Percentiles rank a stretch among this genome's conserved stretches.
phyloP scores from a whole-genome alignment of 2,329 filamentous ascomycete species.

The Dactylellina drechsleri region DNA sequence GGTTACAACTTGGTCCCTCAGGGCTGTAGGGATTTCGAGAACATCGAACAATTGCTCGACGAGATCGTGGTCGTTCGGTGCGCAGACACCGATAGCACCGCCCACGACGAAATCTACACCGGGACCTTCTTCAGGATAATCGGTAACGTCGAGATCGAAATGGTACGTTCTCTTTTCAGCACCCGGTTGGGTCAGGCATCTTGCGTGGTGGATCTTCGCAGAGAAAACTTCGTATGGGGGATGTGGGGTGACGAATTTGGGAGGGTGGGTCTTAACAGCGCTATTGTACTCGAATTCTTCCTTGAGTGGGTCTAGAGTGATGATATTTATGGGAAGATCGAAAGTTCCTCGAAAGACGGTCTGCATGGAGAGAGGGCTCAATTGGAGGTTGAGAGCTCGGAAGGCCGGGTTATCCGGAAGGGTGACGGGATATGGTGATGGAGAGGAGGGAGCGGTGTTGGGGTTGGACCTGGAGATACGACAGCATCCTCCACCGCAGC shows the following conservation, averaged over 20 bases:
- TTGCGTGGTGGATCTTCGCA: slow-evolving; percentile 83
- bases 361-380: slow-evolving; percentile 76
- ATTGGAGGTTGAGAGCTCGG: slow-evolving; percentile 77
- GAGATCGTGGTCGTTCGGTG: slow-evolving; percentile 79
- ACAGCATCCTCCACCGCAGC: slow-evolving; percentile 58
- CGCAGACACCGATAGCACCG: slow-evolving; percentile 91
- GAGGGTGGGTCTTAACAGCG: slow-evolving; percentile 73
- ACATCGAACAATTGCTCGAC: slow-evolving; percentile 87
- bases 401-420: slow-evolving; percentile 86
- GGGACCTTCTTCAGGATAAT: slow-evolving; percentile 85
- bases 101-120: slow-evolving; percentile 93
- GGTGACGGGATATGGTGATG: slow-evolving; percentile 25
- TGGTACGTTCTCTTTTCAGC: slow-evolving; percentile 98
- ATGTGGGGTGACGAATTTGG: slow-evolving; percentile 90
- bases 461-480: slow-evolving; percentile 47
- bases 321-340: slow-evolving; percentile 78
- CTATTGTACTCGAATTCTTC: slow-evolving; percentile 61
- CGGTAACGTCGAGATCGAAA: slow-evolving; percentile 94
- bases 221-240: slow-evolving; percentile 91
- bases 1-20: slow-evolving; percentile 83
- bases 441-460: slow-evolving; percentile 38
- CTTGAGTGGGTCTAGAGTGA: slow-evolving; percentile 73
- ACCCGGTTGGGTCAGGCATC: slow-evolving; percentile 85
- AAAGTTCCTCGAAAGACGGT: slow-evolving; percentile 76
- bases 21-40: slow-evolving; percentile 80